Base-by-base conservation (phyloP, 1,284 basidiomycete genomes). In the Ustilago loliicola region DNA sequence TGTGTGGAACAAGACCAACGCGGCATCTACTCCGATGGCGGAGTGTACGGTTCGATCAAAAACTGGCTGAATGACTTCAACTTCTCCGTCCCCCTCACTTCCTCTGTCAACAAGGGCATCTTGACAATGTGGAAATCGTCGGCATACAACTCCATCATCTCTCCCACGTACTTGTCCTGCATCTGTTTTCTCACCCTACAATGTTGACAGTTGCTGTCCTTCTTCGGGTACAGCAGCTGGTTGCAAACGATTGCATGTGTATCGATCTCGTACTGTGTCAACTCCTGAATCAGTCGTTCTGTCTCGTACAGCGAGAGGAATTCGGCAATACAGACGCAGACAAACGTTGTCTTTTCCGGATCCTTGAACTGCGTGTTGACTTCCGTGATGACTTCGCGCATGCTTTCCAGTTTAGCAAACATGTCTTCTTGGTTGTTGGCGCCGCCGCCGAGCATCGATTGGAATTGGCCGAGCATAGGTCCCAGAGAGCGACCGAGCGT, bases 331-430 rank as follows among this genome's bases (percentile, higher is more conserved):
- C 95, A 97, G 60, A 98, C 96, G 86, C 96, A 98, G 82, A 98
- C 93, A 84, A 99, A 97, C 19, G 85, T 86, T 6, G 96, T 99
- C 88, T 96, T 96, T 88, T 98, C 95, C 93, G 96, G 94, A 87
- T 99, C 95, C 87, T 98, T 98, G 90, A 99, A 99, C 85, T 99
- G 97, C 1, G 94, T 93, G 89, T 99, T 99, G 68, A 99, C 96
- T 87, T 99, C 97, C 27, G 94, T 98, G 84, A 99, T 99, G 69
- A 98, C 92, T 48, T 91, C 93, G 47, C 95, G 91, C 97, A 99
- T 99, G 45, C 92, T 92, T 80, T 99, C 96, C 10, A 99, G 91
- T 87, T 98, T 98, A 36, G 94, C 94, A 86, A 98, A 98, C 94
- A 98, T 96, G 87, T 98, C 96, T 57, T 85, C 84, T 63, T 83